These are phyloP conservation scores for Linnemannia zychae DNA, from an alignment of 192 early-diverging fungal genomes.

Conservation along the genomic window DNA sequence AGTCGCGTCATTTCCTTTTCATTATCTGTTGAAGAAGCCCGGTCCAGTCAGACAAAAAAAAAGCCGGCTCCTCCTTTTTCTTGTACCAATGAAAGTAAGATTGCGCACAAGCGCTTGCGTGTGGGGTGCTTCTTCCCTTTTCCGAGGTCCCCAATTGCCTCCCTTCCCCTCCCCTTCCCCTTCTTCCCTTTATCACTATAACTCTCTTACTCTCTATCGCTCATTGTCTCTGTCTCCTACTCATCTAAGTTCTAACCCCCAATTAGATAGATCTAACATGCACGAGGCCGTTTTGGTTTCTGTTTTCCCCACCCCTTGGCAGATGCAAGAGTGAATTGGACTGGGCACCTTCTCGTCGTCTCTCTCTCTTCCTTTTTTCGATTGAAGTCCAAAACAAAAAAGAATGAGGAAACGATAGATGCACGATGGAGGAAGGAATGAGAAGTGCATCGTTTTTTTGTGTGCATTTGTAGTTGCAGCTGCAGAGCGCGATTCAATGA, in stretches of 20 bases:
- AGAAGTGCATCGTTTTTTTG: not conserved
- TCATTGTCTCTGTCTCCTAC: too few species aligned
- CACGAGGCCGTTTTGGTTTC: not conserved
- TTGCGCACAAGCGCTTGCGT: too few species aligned
- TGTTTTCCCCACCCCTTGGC: not conserved
- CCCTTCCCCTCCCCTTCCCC: too few species aligned
- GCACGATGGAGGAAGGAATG: not conserved
- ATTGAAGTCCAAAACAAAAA: not conserved
- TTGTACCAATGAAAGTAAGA: too few species aligned
- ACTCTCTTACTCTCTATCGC: not conserved
- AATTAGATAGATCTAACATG: not conserved
- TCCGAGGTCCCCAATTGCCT: not conserved
- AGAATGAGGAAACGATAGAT: not conserved
- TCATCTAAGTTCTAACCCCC: too few species aligned
- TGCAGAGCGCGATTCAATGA: not conserved
- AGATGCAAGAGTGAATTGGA: not conserved
- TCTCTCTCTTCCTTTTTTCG: not conserved
- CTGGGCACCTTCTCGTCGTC: not conserved
- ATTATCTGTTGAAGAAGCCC: too few species aligned
- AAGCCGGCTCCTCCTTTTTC: too few species aligned
- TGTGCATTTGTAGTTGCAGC: not conserved
- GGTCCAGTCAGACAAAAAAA: too few species aligned
- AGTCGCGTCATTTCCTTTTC: too few species aligned
- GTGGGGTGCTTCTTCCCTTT: not conserved
- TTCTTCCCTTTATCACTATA: not conserved